phyloP scores from a whole-genome alignment of 78 protist species.

The Tieghemostelium lacteum region DNA sequence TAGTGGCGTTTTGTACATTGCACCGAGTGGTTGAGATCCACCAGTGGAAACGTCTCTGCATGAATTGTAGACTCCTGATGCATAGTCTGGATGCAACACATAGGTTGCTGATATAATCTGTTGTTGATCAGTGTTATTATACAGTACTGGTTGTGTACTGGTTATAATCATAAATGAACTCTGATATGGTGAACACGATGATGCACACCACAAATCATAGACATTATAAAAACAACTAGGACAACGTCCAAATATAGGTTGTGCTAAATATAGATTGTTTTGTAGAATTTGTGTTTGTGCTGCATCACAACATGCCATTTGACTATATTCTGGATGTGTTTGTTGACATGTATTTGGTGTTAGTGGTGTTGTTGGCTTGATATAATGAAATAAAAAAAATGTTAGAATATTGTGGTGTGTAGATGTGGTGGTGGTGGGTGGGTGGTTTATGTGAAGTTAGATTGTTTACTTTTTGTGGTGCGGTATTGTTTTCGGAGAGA shows the following conservation, averaged over 20 bases:
- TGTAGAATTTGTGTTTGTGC: slow-evolving; percentile 12
- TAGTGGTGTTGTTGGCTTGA: slow-evolving; percentile 14
- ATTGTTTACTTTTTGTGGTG: background rate
- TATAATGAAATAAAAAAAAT: too few relatives aligned
- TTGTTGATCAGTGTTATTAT: background rate
- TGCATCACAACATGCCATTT: slow-evolving; percentile 36
- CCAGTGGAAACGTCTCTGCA: slow-evolving; percentile 32
- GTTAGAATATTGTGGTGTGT: background rate
- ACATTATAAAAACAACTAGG: slow-evolving; percentile 48
- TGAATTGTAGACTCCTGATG: slow-evolving; percentile 38
- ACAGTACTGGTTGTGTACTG: background rate
- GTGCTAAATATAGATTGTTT: background rate
- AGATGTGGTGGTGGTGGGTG: background rate
- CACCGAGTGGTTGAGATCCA: slow-evolving; percentile 28
- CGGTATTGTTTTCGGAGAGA: background rate
- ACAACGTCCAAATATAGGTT: slow-evolving; percentile 45
- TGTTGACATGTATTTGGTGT: slow-evolving; percentile 43
- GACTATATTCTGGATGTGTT: slow-evolving; percentile 48
- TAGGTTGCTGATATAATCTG: background rate
- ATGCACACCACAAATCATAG: slow-evolving; percentile 78
- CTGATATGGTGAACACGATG: slow-evolving; percentile 60
- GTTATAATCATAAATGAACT: slow-evolving; percentile 34
- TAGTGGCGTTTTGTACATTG: background rate
- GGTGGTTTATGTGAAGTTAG: too few relatives aligned
- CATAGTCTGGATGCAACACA: slow-evolving; percentile 33